Evolutionary conservation across 257 asterid species (phyloP), one percentile per base, ranked within the genome.

Genomic region (Penstemon davidsonii): DNA sequence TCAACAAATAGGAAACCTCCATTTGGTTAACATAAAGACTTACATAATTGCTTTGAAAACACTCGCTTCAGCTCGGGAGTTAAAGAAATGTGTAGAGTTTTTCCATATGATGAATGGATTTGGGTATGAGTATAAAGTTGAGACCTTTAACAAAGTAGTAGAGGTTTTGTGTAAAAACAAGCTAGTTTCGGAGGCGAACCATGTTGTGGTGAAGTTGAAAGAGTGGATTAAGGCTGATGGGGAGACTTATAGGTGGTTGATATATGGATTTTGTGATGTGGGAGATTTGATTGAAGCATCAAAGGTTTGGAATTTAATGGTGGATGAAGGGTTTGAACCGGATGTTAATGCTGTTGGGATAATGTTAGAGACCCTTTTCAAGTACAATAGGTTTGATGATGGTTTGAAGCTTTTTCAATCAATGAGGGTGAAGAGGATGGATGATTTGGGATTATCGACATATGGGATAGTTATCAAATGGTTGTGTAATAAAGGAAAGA

Each of bases 201-300:
- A 83, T 80, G 78, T 90, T 10, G 88, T 87, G 10, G 39, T 76
- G 76, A 94, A 88, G 82, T 69, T 90, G 79, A 83, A 70, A 45
- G 94, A 84, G 58, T 75, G 73, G 62, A 71, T 92, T 44, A 74
- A 52, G 76, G 86, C 91, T 2, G 80, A 86, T 76, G 78, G 47
- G 36, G 79, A 70, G 71, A 93, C 94, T 69, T 93, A 90, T 64
- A 80, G 80, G 78, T 92, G 97, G 89, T 76, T 93, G 79, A 72
- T 91, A 10, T 70, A 87, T 72, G 97, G 97, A 0, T 88, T 84
- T 70, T 94, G 96, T 55, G 95, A 94, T 55, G 87, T 87, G 42
- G 99, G 97, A 5, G 77, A 87, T 78, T 75, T 83, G 80, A 67
- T 90, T 60, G 96, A 88, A 79, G 99, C 97, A 12, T 87, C 96